A percentile compares a stretch with the other conserved stretches of the same genome.
Conservation (phyloP, 495 filamentous ascomycete species). For the Penicillium bialowiezense region DNA sequence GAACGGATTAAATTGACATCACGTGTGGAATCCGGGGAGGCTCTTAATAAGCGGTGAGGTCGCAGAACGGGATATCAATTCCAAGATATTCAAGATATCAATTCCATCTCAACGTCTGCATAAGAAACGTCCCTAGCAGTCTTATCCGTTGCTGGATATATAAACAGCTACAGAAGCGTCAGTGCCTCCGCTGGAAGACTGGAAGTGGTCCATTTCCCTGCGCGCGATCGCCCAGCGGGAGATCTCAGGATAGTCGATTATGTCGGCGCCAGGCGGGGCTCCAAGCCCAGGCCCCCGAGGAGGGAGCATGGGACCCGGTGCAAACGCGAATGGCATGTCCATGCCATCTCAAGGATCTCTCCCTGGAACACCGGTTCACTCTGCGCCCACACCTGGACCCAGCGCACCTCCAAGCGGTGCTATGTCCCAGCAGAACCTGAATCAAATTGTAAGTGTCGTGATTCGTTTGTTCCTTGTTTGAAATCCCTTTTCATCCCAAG, state of each 20-base stretch:
- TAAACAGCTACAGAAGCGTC: background rate
- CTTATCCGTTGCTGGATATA: background rate
- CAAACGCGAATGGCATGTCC: slow-evolving; percentile 43
- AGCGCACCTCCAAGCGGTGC: slow-evolving; percentile 42
- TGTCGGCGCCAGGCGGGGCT: slow-evolving; percentile 49
- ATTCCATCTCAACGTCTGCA: background rate
- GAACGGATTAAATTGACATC: slow-evolving; percentile 2
- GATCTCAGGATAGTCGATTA: slow-evolving; percentile 10
- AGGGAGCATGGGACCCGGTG: slow-evolving; percentile 51
- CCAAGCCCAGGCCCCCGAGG: slow-evolving; percentile 49
- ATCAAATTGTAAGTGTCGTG: slow-evolving; percentile 77
- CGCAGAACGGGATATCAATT: slow-evolving; percentile 15
- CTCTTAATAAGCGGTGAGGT: slow-evolving; percentile 15
- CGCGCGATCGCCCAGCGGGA: background rate
- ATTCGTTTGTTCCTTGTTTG: background rate
- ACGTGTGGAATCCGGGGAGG: slow-evolving; percentile 24
- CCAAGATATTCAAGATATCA: slow-evolving; percentile 2
- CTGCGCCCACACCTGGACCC: slow-evolving; percentile 36
- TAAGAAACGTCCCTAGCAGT: background rate
- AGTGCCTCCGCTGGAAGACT: background rate
- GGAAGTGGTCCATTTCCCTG: too few species aligned
- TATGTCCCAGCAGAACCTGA: slow-evolving; percentile 83
- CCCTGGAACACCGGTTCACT: slow-evolving; percentile 35
- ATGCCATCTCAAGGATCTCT: slow-evolving; percentile 51
- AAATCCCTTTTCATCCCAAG: background rate